Base-by-base conservation (phyloP, 225 moss, liverwort and hornwort genomes). In the Physcomitrium patens region DNA sequence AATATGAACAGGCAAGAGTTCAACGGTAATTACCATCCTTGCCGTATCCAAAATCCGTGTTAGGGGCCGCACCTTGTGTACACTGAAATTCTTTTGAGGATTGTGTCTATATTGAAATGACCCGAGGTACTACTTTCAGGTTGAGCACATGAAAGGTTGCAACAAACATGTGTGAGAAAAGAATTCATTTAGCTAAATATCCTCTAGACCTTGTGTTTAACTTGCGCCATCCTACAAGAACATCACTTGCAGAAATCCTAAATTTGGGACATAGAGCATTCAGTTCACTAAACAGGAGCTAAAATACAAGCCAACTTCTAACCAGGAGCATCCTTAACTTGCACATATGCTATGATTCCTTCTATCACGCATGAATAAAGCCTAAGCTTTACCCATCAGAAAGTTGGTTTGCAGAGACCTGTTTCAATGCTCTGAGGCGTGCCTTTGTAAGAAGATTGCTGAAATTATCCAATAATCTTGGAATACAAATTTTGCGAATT, bases 1-100 rank as follows among this genome's bases (percentile, higher is more conserved):
- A 37, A 7, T 37, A 37, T 37, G 31, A 37, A 37, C 31, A 56
- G 19, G 43, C 28, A 12, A 69, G 63, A 69, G 56, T 53, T 68
- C 65, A 49, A 20, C 8, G 31, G 20, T 16, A 23, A 42, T 15
- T 87, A 93, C 95, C 90, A 80, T 74, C 86, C 79, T 93, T 3
- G 93, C 91, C 27, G 90, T 91, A 68, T 93, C 95, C 93, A 93
- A 93, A 9, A 96, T 93, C 71, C 89, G 86, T 44, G 75, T 79
- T 20, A 96, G 81, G 9, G 93, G 89, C 52, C 91, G 88, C 56
- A 87, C 47, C 79, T 96, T 96, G 82, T 90, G 91, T 41, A 88
- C 72, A 73, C 87, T 96, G 77, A 96, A 96, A 67, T 87, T 80
- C 46, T 88, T 96, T 58, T 85, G 82, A 26, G 79, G 75, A 66